Base-by-base conservation (phyloP, 2,329 filamentous ascomycete genomes). In the Cladobotryum mycophilum region DNA sequence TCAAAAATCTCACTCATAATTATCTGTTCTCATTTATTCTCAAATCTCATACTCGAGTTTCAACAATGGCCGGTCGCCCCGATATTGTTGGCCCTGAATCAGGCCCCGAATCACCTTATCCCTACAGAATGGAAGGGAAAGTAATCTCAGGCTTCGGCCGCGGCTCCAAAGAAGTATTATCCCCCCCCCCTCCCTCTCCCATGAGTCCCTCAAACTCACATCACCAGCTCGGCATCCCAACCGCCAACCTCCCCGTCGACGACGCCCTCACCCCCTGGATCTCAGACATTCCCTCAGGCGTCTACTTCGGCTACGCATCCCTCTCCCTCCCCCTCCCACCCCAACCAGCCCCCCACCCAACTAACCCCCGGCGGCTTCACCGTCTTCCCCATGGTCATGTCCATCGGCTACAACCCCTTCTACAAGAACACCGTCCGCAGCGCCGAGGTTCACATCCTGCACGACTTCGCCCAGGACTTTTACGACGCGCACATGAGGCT, bases 351-450 rank as follows among this genome's bases (percentile, higher is more conserved):
- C 12, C 37, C 48, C 17, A 35, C 53, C 13, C 48, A 56, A 2
- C n/a, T n/a, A n/a, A 48, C 58, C 38, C 58, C 63, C 52, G 60
- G 63, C 7, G 43, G 49, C 44, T 66, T 68, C 56, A 50, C 58
- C 52, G 74, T 93, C 51, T 89, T 85, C 68, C 89, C 89, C 1
- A 93, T 95, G 79, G 90, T 95, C 58, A 88, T 96, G 85, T 89
- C 84, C 54, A 92, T 96, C 58, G 93, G 93, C 41, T 97, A 91
- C 79, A 99, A 97, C 70, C 93, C 93, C 0, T 97, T 91, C 72
- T 99, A 96, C 79, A 90, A 91, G 67, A 97, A 99, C 76, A 84
- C 79, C 4, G 82, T 88, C 43, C 84, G 89, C 55, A 89, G 82
- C 55, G 90, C 93, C 64, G 90, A 96, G 76, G 90, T 95, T 51